These are phyloP conservation scores for Heliocybe sulcata DNA, from an alignment of 1,284 basidiomycete genomes.

Conservation along the genomic window DNA sequence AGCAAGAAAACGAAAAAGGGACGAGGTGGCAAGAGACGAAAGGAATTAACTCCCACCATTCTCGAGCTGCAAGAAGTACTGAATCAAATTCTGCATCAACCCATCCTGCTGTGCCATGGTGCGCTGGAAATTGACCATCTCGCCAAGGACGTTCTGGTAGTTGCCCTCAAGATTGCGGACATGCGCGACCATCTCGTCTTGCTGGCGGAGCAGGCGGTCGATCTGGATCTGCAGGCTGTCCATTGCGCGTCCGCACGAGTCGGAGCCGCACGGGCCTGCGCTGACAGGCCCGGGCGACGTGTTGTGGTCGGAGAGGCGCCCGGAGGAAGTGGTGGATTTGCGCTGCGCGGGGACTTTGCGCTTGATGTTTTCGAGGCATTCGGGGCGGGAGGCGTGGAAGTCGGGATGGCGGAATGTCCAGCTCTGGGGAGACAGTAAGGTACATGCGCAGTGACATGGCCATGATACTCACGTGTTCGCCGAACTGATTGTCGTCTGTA, in stretches of 20 bases:
- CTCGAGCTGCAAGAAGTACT: slow-evolving; percentile 73
- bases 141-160: slow-evolving; percentile 72
- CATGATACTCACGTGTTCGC: slow-evolving; percentile 58
- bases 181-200: slow-evolving; percentile 55
- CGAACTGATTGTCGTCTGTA: slow-evolving; percentile 70
- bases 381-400: slow-evolving; percentile 82
- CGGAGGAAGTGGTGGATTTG: slow-evolving; percentile 30
- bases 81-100: slow-evolving; percentile 77
- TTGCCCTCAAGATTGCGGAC: slow-evolving; percentile 63
- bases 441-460: slow-evolving; percentile 4
- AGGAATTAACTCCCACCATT: slow-evolving; percentile 35
- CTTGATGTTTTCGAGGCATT: slow-evolving; percentile 90
- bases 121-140: slow-evolving; percentile 80
- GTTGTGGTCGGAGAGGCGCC: slow-evolving; percentile 18
- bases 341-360: slow-evolving; percentile 80
- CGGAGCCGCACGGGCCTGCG: slow-evolving; percentile 16
- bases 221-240: slow-evolving; percentile 43
- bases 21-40: neutral
- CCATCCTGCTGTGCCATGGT: slow-evolving; percentile 84
- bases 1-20: slow-evolving; percentile 2
- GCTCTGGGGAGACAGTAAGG: slow-evolving; percentile 37
- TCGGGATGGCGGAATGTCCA: slow-evolving; percentile 98
- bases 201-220: slow-evolving; percentile 39
- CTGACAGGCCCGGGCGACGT: slow-evolving; percentile 22
- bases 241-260: slow-evolving; percentile 18